Evolutionary conservation across 2,329 filamentous ascomycete species (phyloP), one percentile per base, ranked within the genome.

Genomic region (Rutstroemia sp.): DNA sequence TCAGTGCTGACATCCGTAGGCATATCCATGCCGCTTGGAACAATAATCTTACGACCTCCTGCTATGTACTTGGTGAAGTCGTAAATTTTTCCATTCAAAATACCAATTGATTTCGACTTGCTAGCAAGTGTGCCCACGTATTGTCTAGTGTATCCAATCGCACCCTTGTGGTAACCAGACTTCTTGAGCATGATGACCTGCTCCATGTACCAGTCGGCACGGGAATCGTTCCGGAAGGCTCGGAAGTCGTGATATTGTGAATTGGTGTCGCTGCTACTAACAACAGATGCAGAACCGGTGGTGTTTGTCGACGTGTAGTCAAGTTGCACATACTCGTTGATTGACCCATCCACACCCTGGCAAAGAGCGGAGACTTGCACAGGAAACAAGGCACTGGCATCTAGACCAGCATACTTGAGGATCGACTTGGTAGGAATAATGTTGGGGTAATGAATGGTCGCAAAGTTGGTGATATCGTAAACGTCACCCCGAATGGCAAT

Each of bases 291-390:
- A 12, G 82, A 80, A 18, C 86, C 86, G 14, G 83, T 82, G 54
- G 86, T 78, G 71, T 99, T 99, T 60, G 82, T 83, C 39, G 79
- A 82, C 62, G 84, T 85, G 73, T 92, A 97, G 71, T 92, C 87
- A 27, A 99, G 79, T 48, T 87, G 86, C n/a, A 99, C 89, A 44
- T 83, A 79, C 3, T 81, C 80, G 66, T 90, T 79, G 45, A 84
- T 75, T 1, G 66, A 69, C 21, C 87, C 88, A 62, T 85, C 78
- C 34, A 80, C 82, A 58, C 92, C 94, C 58, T 87, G 81, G 72
- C 94, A 99, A 39, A 99, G 79, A 45, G 92, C 91, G 4, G 87
- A 95, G 16, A 99, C 92, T 70, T 99, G 94, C 0, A 99, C 79
- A 0, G 95, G 94, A 74, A 99, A 99, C 10, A 99, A 79, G 41